phyloP scores from a whole-genome alignment of 2,329 filamentous ascomycete species.

The Colletotrichum sp. region DNA sequence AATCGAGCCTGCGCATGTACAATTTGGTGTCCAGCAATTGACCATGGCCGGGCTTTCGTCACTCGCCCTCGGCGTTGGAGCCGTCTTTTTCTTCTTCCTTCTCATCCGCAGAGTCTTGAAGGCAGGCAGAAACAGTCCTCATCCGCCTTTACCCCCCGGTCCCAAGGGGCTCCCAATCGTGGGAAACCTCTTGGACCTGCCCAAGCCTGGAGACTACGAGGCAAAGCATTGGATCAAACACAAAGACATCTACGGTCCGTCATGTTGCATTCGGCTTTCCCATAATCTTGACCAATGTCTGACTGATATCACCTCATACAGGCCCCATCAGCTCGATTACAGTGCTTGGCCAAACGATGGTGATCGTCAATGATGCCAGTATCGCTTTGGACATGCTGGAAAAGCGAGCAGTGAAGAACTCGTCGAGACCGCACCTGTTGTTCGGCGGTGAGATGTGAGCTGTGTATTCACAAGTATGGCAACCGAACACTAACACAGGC shows the following conservation, averaged over 20 bases:
- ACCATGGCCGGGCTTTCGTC: not conserved
- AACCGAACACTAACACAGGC: accelerated
- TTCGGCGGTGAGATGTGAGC: constrained; percentile 40
- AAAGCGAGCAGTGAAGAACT: constrained; percentile 31
- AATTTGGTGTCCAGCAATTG: not conserved
- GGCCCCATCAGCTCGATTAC: constrained; percentile 35
- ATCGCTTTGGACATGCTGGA: constrained; percentile 42
- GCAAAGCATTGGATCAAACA: constrained; percentile 37
- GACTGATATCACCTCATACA: not conserved
- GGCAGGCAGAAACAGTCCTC: not conserved
- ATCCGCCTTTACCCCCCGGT: constrained; percentile 24
- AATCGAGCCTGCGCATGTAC: not conserved
- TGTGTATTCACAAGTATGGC: not conserved
- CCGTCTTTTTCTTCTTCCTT: not conserved
- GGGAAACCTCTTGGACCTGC: constrained; percentile 51
- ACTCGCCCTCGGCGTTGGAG: not conserved
- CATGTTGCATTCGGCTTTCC: not conserved
- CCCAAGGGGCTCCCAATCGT: constrained; percentile 42
- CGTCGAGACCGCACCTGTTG: constrained; percentile 34
- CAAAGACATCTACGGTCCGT: constrained; percentile 33
- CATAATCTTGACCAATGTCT: not conserved
- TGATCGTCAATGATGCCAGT: constrained; percentile 43
- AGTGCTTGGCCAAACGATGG: constrained; percentile 41
- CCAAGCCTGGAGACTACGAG: constrained; percentile 32
- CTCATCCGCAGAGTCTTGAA: not conserved